Conservation (phyloP, 805 yeast genomes). For the Ascoidea asiatica region DNA sequence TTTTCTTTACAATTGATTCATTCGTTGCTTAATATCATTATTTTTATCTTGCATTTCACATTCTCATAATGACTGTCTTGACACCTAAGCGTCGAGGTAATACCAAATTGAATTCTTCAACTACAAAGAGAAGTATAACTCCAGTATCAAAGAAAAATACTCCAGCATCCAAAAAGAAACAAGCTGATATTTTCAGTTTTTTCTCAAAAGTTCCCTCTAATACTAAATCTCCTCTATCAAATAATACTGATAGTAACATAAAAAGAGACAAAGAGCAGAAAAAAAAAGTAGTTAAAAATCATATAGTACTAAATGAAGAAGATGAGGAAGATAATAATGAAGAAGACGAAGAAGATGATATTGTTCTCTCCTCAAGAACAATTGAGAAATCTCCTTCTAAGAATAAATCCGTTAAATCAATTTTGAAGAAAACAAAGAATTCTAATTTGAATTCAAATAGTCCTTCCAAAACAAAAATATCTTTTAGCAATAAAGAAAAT, state of each 20-base stretch:
- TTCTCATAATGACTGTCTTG: neutral
- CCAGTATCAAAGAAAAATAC: conserved; percentile 6
- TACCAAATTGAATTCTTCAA: neutral
- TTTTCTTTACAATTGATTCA: too few species aligned
- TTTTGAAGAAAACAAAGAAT: too few species aligned
- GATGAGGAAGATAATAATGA: neutral
- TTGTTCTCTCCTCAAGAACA: neutral
- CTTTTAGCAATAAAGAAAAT: too few species aligned
- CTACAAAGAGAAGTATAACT: conserved; percentile 1
- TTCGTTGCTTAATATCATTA: too few species aligned
- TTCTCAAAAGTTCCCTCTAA: conserved; percentile 16
- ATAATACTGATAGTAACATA: conserved; percentile 1
- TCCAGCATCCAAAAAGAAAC: conserved; percentile 20
- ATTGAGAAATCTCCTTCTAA: neutral
- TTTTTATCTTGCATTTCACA: too few species aligned
- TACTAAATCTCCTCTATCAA: conserved; percentile 1
- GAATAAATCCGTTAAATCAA: too few species aligned
- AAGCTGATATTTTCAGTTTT: conserved; percentile 21
- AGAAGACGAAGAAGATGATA: neutral
- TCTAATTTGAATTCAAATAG: too few species aligned
- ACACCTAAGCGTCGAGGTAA: neutral
- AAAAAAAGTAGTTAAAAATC: conserved; percentile 6
- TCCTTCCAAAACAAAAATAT: too few species aligned
- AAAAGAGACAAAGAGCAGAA: neutral
- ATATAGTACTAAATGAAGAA: conserved; percentile 3